Evolutionary conservation across 2,329 filamentous ascomycete species (phyloP).

Genomic region (Verticillium nonalfalfae): DNA sequence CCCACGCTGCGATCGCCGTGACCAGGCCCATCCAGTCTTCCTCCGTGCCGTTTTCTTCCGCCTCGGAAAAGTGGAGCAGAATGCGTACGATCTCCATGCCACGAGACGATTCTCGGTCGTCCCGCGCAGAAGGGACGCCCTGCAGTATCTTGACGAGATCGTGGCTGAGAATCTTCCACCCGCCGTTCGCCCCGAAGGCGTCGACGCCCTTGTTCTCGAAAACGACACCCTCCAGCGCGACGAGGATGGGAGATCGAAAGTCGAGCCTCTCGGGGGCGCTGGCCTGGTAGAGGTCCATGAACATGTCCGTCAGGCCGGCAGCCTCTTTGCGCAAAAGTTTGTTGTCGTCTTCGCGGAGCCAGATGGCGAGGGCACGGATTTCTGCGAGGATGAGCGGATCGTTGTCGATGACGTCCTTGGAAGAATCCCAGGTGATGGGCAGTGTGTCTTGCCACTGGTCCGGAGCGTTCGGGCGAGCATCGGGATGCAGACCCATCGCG

Average conservation of each 20-base stretch:
- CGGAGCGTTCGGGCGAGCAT: constrained; percentile 38
- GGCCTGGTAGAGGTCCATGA: constrained; percentile 53
- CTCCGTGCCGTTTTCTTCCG: constrained; percentile 31
- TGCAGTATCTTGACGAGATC: constrained; percentile 43
- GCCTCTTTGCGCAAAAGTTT: constrained; percentile 49
- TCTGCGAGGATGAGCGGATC: constrained; percentile 56
- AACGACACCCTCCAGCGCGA: constrained; percentile 51
- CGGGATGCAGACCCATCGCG: constrained; percentile 53
- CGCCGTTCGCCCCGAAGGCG: constrained; percentile 41
- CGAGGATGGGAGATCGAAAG: constrained; percentile 50
- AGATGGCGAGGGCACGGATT: constrained; percentile 52
- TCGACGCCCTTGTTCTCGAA: constrained; percentile 39
- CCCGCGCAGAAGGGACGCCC: constrained; percentile 14
- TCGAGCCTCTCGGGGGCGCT: constrained; percentile 33
- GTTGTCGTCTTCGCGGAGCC: constrained; percentile 65
- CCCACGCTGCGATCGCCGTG: constrained; percentile 42
- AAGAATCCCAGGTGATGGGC: constrained; percentile 54
- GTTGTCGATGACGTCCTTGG: constrained; percentile 35
- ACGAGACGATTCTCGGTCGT: constrained; percentile 31
- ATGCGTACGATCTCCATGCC: constrained; percentile 51
- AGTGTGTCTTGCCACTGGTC: constrained; percentile 38
- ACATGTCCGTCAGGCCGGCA: constrained; percentile 55
- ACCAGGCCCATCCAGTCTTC: constrained; percentile 54
- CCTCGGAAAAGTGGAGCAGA: constrained; percentile 45
- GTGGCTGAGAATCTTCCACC: constrained; percentile 45